These are phyloP conservation scores for Acanthamoeba culbertsoni DNA, from an alignment of 208 protist genomes.

Conservation along the genomic window DNA sequence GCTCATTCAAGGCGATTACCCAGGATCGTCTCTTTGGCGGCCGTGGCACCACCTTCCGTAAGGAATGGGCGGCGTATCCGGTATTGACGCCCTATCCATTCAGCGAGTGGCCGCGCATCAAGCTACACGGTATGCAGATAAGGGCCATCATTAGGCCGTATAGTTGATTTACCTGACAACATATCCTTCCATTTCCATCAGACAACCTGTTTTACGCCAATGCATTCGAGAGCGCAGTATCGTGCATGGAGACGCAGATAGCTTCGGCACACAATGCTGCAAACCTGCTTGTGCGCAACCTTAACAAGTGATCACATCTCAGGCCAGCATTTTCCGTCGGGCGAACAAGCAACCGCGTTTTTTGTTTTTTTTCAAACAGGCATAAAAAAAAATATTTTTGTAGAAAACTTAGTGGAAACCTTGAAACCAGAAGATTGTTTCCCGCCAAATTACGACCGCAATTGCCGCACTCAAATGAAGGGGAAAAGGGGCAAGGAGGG, in stretches of 20 bases:
- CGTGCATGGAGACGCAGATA: neutral
- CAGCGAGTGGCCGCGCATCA: neutral
- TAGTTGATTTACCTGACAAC: too few species aligned
- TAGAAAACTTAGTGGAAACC: too few species aligned
- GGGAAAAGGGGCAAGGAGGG: neutral
- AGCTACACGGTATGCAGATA: neutral
- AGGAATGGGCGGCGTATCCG: neutral
- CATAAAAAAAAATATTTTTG: too few species aligned
- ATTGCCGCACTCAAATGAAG: neutral
- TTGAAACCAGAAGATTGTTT: too few species aligned
- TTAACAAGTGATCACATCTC: too few species aligned
- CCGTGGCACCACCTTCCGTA: neutral
- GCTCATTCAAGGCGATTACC: too few species aligned
- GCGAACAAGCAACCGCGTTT: too few species aligned
- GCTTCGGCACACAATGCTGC: neutral
- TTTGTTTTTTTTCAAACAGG: too few species aligned
- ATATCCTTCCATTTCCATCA: neutral
- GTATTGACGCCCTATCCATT: neutral
- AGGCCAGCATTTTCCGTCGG: too few species aligned
- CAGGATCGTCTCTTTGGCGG: neutral
- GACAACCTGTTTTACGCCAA: slow-evolving; percentile 11
- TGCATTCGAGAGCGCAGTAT: neutral
- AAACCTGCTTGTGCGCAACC: neutral
- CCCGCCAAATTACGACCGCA: too few species aligned
- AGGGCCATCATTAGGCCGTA: neutral